These are phyloP conservation scores for Rhodotorula toruloides DNA, from an alignment of 768 basidiomycete genomes.

Conservation along the genomic window DNA sequence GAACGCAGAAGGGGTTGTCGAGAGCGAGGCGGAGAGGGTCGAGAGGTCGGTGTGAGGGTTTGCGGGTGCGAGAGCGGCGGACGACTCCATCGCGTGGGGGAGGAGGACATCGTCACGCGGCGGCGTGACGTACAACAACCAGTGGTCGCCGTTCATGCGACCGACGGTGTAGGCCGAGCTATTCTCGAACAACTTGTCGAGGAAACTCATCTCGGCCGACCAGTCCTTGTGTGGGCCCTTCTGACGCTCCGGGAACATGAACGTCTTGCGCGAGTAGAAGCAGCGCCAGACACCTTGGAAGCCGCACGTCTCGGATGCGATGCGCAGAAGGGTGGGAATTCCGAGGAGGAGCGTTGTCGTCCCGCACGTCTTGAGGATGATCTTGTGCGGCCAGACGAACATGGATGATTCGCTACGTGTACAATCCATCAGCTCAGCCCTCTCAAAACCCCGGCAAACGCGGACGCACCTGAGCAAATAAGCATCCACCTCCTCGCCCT, in stretches of 20 bases:
- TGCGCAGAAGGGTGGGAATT: conserved; percentile 86
- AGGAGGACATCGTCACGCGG: conserved; percentile 52
- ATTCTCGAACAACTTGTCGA: conserved; percentile 73
- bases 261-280: conserved; percentile 97
- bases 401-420: conserved; percentile 85
- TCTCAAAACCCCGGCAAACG: too few species aligned
- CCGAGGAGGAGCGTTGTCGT: conserved; percentile 96
- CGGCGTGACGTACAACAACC: conserved; percentile 86
- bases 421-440: too few species aligned
- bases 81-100: conserved; percentile 35
- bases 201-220: conserved; percentile 83
- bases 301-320: conserved; percentile 57
- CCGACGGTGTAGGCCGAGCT: conserved; percentile 95
- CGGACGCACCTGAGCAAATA: conserved; percentile 81
- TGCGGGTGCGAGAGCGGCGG: conserved; percentile 35
- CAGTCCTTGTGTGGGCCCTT: conserved; percentile 86
- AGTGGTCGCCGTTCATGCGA: conserved; percentile 97
- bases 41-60: conserved; percentile 37
- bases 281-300: conserved; percentile 69
- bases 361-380: conserved; percentile 98
- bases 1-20: conserved; percentile 31
- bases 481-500: conserved; percentile 86
- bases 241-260: conserved; percentile 98
- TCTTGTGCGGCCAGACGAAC: conserved; percentile 86
- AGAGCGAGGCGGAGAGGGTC: conserved; percentile 35